phyloP scores from a whole-genome alignment of 2,329 filamentous ascomycete species.

The Pleomassaria siparia region DNA sequence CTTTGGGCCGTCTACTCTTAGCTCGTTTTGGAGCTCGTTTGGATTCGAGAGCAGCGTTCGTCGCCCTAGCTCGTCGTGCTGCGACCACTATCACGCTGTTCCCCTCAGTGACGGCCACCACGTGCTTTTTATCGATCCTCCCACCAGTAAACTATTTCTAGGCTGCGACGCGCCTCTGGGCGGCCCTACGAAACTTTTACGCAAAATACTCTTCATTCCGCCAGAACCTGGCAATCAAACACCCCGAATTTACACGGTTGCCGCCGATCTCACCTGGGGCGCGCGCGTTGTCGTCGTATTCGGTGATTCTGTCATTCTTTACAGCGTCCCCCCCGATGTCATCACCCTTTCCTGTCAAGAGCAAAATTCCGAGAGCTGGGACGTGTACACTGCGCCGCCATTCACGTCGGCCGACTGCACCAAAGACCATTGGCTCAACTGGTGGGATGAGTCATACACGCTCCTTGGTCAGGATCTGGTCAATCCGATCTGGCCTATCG shows the following conservation, averaged over 20 bases:
- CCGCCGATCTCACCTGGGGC: slow-evolving; percentile 59
- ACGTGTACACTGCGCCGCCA: slow-evolving; percentile 17
- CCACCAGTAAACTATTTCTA: slow-evolving; percentile 58
- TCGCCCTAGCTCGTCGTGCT: slow-evolving; percentile 17
- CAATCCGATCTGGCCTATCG: slow-evolving; percentile 49
- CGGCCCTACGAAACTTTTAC: slow-evolving; percentile 58
- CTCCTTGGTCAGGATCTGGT: slow-evolving; percentile 6
- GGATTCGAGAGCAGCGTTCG: slow-evolving; percentile 19
- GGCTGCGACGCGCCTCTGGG: slow-evolving; percentile 62
- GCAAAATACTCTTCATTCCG: slow-evolving; percentile 60
- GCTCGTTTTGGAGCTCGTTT: slow-evolving; percentile 25
- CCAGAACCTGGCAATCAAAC: slow-evolving; percentile 26
- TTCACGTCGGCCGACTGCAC: slow-evolving; percentile 10
- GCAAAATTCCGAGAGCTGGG: slow-evolving; percentile 22
- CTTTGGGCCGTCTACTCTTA: slow-evolving; percentile 15
- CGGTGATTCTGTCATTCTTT: slow-evolving; percentile 57
- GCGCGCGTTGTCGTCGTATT: slow-evolving; percentile 62
- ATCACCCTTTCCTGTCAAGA: slow-evolving; percentile 32
- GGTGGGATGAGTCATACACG: slow-evolving; percentile 25
- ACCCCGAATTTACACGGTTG: slow-evolving; percentile 59
- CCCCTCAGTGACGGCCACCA: slow-evolving; percentile 67
- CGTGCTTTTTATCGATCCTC: slow-evolving; percentile 65
- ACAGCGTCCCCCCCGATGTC: slow-evolving; percentile 60
- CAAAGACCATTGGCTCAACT: slow-evolving; percentile 35
- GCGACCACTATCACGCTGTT: slow-evolving; percentile 64